A percentile compares a stretch with the other conserved stretches of the same genome.
Conservation (phyloP, 768 basidiomycete genomes). For the Heimioporus sp. region DNA sequence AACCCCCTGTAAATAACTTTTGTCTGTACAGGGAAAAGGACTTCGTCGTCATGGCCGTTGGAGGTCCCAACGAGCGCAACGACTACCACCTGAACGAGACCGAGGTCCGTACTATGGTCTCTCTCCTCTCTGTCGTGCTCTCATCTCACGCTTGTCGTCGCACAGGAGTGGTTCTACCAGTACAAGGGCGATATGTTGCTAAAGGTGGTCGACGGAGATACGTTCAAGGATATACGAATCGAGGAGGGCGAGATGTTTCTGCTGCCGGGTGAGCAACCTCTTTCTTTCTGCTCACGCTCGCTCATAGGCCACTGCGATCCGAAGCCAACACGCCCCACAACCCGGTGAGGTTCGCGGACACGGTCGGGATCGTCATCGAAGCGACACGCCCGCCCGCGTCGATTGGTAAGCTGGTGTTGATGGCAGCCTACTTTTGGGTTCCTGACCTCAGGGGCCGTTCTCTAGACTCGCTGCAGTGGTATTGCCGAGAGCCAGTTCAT, state of each 20-base stretch:
- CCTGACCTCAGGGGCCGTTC: too few species aligned
- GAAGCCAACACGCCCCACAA: conserved; percentile 95
- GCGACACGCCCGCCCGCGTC: conserved; percentile 74
- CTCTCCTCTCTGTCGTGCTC: neutral
- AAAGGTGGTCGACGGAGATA: conserved; percentile 76
- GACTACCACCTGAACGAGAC: conserved; percentile 97
- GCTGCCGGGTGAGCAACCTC: conserved; percentile 65
- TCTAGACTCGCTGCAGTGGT: conserved; percentile 89
- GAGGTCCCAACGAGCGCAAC: conserved; percentile 91
- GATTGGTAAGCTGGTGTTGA: conserved; percentile 51
- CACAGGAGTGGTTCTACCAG: conserved; percentile 97
- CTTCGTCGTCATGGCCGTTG: conserved; percentile 93
- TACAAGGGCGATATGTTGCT: conserved; percentile 92
- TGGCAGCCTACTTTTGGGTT: too few species aligned
- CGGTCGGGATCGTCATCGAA: conserved; percentile 90
- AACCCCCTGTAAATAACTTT: conserved; percentile 93
- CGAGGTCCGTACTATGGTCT: conserved; percentile 51
- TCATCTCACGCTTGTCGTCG: neutral
- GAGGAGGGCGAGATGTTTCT: conserved; percentile 97
- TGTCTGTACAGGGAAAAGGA: conserved; percentile 81
- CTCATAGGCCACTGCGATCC: neutral
- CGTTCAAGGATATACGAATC: conserved; percentile 83
- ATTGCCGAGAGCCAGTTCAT: conserved; percentile 70
- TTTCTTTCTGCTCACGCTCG: neutral
- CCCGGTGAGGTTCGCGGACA: conserved; percentile 86